phyloP scores from a whole-genome alignment of 1,139 yeast species.

The Blastobotrys petasosporus region DNA sequence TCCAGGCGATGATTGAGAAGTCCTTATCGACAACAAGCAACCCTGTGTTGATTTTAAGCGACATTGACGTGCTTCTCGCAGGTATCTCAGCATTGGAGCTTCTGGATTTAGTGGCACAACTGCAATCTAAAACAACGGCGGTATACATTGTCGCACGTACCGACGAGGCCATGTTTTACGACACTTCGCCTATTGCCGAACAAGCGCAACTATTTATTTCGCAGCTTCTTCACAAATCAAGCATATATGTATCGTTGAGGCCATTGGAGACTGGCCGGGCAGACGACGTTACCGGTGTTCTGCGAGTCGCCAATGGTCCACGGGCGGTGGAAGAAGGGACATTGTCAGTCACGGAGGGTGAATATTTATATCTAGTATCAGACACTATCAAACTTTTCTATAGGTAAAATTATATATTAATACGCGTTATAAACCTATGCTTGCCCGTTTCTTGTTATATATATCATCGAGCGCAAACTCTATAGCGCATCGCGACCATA shows the following conservation, averaged over 20 bases:
- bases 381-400: slow-evolving; percentile 34
- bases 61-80: slow-evolving; percentile 39
- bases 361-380: slow-evolving; percentile 55
- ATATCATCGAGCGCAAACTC: slow-evolving; percentile 84
- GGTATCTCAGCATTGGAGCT: slow-evolving; percentile 9
- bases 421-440: neutral
- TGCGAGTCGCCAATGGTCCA: slow-evolving; percentile 53
- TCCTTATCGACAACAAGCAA: neutral
- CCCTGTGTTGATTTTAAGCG: slow-evolving; percentile 17
- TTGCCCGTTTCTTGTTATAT: slow-evolving; percentile 38
- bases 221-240: slow-evolving; percentile 47
- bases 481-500: slow-evolving; percentile 84
- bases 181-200: slow-evolving; percentile 30
- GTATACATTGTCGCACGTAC: slow-evolving; percentile 33
- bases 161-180: slow-evolving; percentile 38
- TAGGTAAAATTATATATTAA: slow-evolving; percentile 26
- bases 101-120: slow-evolving; percentile 6
- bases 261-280: slow-evolving; percentile 81
- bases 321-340: slow-evolving; percentile 27
- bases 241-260: slow-evolving; percentile 47
- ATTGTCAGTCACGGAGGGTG: slow-evolving; percentile 46
- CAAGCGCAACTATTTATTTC: slow-evolving; percentile 43
- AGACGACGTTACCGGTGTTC: slow-evolving; percentile 69
- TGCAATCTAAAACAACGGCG: slow-evolving; percentile 4
- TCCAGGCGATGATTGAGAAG: slow-evolving; percentile 8